These are phyloP conservation scores for Tylopilus sp. DNA, from an alignment of 768 basidiomycete genomes.

Conservation along the genomic window DNA sequence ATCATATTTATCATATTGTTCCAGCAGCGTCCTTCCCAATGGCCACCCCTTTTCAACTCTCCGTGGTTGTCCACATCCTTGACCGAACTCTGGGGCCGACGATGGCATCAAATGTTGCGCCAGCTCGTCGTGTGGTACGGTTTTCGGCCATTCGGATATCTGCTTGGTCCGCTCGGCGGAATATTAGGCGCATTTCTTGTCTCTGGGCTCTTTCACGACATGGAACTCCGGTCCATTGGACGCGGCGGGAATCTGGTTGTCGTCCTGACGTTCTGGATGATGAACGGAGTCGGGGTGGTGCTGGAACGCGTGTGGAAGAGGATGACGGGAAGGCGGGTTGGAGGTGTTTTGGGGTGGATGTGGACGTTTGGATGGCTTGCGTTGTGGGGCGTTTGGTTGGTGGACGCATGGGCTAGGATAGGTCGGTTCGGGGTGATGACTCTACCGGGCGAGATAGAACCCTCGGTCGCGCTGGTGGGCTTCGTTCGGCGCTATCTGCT, in stretches of 20 bases:
- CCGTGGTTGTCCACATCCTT: slow-evolving; percentile 60
- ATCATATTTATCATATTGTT: slow-evolving; percentile 46
- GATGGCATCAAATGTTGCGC: slow-evolving; percentile 70
- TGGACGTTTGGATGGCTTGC: slow-evolving; percentile 54
- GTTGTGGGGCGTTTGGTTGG: slow-evolving; percentile 45
- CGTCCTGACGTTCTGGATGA: slow-evolving; percentile 50
- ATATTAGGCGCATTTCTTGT: slow-evolving; percentile 56
- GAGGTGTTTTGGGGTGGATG: slow-evolving; percentile 44
- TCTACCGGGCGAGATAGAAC: slow-evolving; percentile 9
- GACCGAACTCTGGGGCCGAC: slow-evolving; percentile 55
- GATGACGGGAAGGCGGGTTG: slow-evolving; percentile 40
- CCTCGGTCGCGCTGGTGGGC: slow-evolving; percentile 26
- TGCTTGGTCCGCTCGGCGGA: slow-evolving; percentile 49
- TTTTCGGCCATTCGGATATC: slow-evolving; percentile 36
- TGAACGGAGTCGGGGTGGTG: slow-evolving; percentile 49
- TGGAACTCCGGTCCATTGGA: slow-evolving; percentile 34
- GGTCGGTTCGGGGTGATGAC: slow-evolving; percentile 4
- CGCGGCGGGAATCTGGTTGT: slow-evolving; percentile 40
- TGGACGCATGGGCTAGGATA: slow-evolving; percentile 36
- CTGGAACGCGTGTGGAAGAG: slow-evolving; percentile 47
- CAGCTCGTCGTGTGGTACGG: slow-evolving; percentile 54
- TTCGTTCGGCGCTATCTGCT: too few species aligned
- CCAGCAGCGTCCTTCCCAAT: slow-evolving; percentile 45
- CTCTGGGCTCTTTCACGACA: slow-evolving; percentile 57
- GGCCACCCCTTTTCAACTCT: slow-evolving; percentile 59